Evolutionary conservation across 163 green algal genomes (phyloP).

Genomic region (Scenedesmus sp.): DNA sequence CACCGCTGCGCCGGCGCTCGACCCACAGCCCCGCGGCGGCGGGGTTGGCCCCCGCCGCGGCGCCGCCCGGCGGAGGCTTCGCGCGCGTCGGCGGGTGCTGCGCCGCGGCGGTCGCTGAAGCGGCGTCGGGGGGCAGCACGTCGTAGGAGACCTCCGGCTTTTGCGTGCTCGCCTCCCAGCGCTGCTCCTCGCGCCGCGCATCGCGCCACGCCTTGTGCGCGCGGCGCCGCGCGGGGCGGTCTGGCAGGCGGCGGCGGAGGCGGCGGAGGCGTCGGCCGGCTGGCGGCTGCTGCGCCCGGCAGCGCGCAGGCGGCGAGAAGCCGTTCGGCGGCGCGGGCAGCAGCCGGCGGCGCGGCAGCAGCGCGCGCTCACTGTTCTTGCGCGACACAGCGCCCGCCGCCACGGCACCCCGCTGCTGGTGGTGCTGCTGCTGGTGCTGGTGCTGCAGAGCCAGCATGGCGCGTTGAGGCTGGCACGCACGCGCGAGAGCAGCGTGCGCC

Average conservation of each 20-base stretch:
- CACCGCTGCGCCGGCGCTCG: slow-evolving; percentile 3
- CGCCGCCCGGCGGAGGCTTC: neutral
- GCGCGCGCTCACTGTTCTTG: slow-evolving; percentile 13
- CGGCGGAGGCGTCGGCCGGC: neutral
- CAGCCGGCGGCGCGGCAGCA: neutral
- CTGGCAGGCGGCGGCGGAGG: too few relatives aligned
- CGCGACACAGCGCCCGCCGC: neutral
- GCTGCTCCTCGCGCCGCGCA: neutral
- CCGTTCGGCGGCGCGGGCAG: neutral
- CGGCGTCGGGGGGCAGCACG: neutral
- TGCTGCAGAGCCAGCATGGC: neutral
- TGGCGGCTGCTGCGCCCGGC: neutral
- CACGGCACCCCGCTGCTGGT: slow-evolving; percentile 8
- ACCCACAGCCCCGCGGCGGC: neutral
- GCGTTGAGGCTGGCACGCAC: too few relatives aligned
- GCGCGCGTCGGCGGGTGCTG: neutral
- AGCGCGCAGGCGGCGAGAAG: neutral
- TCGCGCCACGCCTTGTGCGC: slow-evolving; percentile 25
- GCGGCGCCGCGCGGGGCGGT: neutral
- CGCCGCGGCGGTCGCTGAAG: too few relatives aligned
- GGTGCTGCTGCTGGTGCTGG: neutral
- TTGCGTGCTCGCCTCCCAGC: neutral
- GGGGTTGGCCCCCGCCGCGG: neutral
- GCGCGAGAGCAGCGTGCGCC: neutral
- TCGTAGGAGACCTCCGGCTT: slow-evolving; percentile 16